Conservation (phyloP, 2,329 filamentous ascomycete genomes). For the Akanthomyces lecanii region DNA sequence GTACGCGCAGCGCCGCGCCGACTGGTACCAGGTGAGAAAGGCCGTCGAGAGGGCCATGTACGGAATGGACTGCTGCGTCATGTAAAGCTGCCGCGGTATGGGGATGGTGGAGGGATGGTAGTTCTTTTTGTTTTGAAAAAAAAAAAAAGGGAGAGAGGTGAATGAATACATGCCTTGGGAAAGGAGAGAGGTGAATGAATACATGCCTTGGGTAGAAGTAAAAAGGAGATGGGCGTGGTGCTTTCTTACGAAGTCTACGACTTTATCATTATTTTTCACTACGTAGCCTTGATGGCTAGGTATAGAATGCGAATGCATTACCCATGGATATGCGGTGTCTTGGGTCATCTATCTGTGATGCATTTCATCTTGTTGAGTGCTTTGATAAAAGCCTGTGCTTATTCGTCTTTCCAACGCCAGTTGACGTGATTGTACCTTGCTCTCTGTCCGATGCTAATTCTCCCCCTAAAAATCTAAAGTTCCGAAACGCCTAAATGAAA, state of each 20-base stretch:
- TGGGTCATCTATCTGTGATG: neutral
- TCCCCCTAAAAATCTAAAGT: neutral
- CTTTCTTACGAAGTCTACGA: neutral
- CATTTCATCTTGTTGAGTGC: neutral
- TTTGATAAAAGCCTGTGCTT: neutral
- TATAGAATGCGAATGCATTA: neutral
- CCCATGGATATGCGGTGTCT: neutral
- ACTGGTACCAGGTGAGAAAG: constrained; percentile 88
- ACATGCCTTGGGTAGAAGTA: neutral
- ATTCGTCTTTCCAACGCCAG: neutral
- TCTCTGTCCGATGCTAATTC: neutral
- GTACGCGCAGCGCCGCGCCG: constrained; percentile 87
- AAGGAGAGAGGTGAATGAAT: neutral
- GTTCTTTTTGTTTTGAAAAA: neutral
- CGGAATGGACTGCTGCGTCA: constrained; percentile 80
- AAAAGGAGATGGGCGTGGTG: neutral
- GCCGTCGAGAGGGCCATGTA: constrained; percentile 97
- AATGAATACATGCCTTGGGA: neutral
- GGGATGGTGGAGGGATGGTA: constrained; percentile 23
- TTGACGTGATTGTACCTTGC: neutral
- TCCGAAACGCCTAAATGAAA: neutral
- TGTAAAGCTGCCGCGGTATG: constrained; percentile 47
- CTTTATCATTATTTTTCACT: neutral
- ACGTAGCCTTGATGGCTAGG: neutral
- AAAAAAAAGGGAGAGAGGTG: neutral